Base-by-base conservation (phyloP, 2,329 filamentous ascomycete species). In the Fusarium torulosum region DNA sequence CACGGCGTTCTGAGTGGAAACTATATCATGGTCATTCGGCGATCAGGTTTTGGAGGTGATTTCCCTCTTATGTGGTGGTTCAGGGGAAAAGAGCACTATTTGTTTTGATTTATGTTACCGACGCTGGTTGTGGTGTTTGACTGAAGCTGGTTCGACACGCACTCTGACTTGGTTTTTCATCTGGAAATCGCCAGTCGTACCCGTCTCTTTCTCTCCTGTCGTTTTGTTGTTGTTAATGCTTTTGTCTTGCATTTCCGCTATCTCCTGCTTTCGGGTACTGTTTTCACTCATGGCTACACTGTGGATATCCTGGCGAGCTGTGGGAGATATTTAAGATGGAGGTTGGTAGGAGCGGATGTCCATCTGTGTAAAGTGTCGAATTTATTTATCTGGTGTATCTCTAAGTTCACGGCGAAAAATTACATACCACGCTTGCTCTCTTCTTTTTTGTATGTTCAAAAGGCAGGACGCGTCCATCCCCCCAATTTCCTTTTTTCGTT, bases 21-120 rank as follows among this genome's bases (percentile, higher is more conserved):
- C 70, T 78, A 79, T 77, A 79, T 80, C 77, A 79, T 76, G 77
- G 75, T 76, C 74, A 77, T 76, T 77, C 66, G 78, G 77, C 76
- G 78, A 79, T 77, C 67, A 63, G 75, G 74, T 76, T 70, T 72
- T 68, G 66, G 69, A 63, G 75, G 71, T 59, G 68, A 72, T 62
- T 69, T 72, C 63, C 63, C 71, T 71, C 66, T 63, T 69, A 64
- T 65, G 71, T 69, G 71, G 72, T 73, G 75, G 74, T 72, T 74
- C 53, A 67, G 74, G 71, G 71, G 72, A 77, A 77, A 76, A 76
- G 74, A 75, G 68, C 66, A 66, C 59, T 64, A 61, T 71, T 66
- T 63, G 63, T 67, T 67, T 62, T 59, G 55, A 46, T 61, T 67
- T 69, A 66, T 69, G 58, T 65, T 60, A 53, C 51, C 67, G 46